Conservation (phyloP, 306 rosid genomes). For the Trifolium fragiferum region DNA sequence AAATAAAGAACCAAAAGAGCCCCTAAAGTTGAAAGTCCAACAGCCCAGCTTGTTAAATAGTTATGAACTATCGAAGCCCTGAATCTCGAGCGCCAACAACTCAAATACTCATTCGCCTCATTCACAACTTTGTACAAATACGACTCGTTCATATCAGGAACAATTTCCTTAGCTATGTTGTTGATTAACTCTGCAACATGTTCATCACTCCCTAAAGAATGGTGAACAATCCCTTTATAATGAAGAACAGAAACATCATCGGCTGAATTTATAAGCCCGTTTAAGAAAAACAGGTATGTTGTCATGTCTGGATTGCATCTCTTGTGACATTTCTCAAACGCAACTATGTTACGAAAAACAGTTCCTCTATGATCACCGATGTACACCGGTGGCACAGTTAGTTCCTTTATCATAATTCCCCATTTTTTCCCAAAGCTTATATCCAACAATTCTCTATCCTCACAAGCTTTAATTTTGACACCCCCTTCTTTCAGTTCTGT, state of each 20-base stretch:
- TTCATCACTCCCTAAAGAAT: conserved; percentile 45
- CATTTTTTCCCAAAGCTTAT: conserved; percentile 32
- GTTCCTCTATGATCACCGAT: conserved; percentile 53
- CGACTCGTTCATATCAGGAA: conserved; percentile 38
- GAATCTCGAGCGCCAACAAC: neutral
- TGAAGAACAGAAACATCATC: conserved; percentile 49
- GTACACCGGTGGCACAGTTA: conserved; percentile 45
- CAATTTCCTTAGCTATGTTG: conserved; percentile 46
- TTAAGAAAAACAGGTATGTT: conserved; percentile 57
- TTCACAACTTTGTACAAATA: conserved; percentile 45
- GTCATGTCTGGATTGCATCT: conserved; percentile 51
- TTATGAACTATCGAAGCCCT: conserved; percentile 47
- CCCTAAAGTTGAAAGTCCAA: conserved; percentile 51
- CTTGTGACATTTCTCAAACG: conserved; percentile 55
- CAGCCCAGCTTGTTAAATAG: conserved; percentile 53
- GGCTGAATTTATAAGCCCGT: conserved; percentile 48
- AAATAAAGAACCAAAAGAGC: conserved; percentile 49
- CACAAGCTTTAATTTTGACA: conserved; percentile 41
- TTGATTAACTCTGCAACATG: conserved; percentile 49
- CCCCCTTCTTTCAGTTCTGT: conserved; percentile 49
- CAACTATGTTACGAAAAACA: conserved; percentile 52
- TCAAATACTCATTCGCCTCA: conserved; percentile 40
- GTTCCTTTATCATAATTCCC: neutral
- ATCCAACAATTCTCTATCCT: conserved; percentile 11
- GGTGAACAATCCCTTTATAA: conserved; percentile 48